Conservation (phyloP, 2,329 filamentous ascomycete genomes). For the Penicillium sp. region DNA sequence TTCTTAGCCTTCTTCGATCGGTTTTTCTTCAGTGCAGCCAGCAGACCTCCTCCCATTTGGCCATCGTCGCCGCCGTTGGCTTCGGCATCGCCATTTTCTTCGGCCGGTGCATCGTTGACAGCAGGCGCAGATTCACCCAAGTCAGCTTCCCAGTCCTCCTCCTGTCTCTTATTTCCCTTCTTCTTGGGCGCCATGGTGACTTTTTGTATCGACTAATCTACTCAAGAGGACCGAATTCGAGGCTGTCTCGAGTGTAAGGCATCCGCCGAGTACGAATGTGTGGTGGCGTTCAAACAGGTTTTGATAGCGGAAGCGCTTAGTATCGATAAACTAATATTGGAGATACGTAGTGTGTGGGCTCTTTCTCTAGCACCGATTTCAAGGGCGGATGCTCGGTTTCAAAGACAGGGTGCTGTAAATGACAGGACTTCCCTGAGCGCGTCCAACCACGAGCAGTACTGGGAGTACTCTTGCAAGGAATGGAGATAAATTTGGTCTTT, state of each 20-base stretch:
- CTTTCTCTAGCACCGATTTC: constrained; percentile 2
- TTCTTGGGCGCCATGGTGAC: constrained; percentile 83
- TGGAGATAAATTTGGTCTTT: background rate
- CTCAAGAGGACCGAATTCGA: background rate
- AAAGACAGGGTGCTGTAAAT: background rate
- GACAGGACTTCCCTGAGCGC: background rate
- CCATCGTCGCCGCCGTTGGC: constrained; percentile 53
- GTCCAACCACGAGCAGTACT: background rate
- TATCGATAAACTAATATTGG: constrained; percentile 11
- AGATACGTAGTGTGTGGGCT: constrained; percentile 8
- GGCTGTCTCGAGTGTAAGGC: constrained; percentile 2
- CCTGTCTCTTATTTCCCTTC: constrained; percentile 80
- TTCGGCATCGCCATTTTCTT: constrained; percentile 44
- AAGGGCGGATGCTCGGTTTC: background rate
- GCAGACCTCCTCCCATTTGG: constrained; percentile 61
- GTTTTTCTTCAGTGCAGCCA: constrained; percentile 77
- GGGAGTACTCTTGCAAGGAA: background rate
- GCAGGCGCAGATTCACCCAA: constrained; percentile 68
- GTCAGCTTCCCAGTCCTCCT: constrained; percentile 93
- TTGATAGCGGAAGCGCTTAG: constrained; percentile 4
- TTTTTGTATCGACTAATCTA: background rate
- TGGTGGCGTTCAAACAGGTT: constrained; percentile 8
- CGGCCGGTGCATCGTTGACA: constrained; percentile 40
- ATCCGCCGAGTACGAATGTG: constrained; percentile 1
- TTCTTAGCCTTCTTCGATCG: constrained; percentile 89